Evolutionary conservation across 768 basidiomycete species (phyloP).

Genomic region (Coprinopsis cinerea): DNA sequence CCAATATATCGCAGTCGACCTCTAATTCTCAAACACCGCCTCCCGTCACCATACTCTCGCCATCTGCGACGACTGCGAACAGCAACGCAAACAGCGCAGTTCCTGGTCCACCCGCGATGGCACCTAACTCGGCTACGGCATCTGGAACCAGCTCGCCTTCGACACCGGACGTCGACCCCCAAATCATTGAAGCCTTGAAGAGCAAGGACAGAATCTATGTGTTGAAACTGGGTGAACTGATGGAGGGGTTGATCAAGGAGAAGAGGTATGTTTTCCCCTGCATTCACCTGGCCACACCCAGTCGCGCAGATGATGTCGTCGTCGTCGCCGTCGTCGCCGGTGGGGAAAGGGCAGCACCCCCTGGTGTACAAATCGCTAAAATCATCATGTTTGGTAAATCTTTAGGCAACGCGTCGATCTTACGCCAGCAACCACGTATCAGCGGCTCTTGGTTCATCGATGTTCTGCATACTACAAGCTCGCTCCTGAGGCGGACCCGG

Average conservation of each 20-base stretch:
- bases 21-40: constrained; percentile 3
- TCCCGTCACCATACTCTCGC: constrained; percentile 3
- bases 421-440: constrained; percentile 70
- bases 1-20: not conserved
- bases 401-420: constrained; percentile 60
- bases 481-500: constrained; percentile 59
- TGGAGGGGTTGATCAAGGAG: constrained; percentile 76
- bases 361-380: constrained; percentile 16
- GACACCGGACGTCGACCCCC: constrained; percentile 57
- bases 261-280: constrained; percentile 46
- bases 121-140: not conserved
- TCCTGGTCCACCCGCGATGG: constrained; percentile 2
- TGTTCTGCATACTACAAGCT: constrained; percentile 79
- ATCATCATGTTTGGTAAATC: constrained; percentile 8
- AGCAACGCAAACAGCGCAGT: constrained; percentile 1
- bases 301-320: not conserved
- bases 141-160: constrained; percentile 12
- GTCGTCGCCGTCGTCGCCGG: not conserved
- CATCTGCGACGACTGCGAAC: not conserved
- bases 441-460: constrained; percentile 80
- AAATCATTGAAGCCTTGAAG: constrained; percentile 79
- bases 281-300: not conserved
- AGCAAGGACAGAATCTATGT: constrained; percentile 88
- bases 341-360: not conserved
- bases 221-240: constrained; percentile 80